Conservation (phyloP, 1,139 yeast species). For the Sugiyamaella japonica region DNA sequence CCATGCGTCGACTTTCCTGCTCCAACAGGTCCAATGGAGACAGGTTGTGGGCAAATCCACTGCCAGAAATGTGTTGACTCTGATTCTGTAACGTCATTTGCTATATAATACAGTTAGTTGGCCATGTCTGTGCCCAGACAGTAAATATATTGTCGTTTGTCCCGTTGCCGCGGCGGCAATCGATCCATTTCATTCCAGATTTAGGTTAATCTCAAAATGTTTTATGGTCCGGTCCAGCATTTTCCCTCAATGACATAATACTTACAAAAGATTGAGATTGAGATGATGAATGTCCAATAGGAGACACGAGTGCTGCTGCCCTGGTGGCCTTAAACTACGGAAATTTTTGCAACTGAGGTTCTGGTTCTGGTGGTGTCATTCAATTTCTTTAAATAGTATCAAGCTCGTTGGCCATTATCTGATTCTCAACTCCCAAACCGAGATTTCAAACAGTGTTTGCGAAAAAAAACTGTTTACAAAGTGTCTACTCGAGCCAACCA, state of each 20-base stretch:
- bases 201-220: neutral
- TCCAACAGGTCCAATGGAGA: slow-evolving; percentile 38
- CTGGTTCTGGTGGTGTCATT: slow-evolving; percentile 3
- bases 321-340: neutral
- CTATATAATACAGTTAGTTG: neutral
- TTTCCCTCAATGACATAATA: slow-evolving; percentile 5
- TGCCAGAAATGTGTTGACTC: slow-evolving; percentile 3
- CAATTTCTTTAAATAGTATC: slow-evolving; percentile 5
- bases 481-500: neutral
- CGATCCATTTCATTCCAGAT: neutral
- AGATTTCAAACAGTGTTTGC: neutral
- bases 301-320: no score
- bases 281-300: neutral
- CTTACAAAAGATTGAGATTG: neutral
- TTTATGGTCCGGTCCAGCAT: neutral
- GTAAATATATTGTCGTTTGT: no score
- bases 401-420: neutral
- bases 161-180: neutral
- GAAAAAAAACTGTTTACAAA: neutral
- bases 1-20: slow-evolving; percentile 35
- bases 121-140: no score
- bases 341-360: neutral
- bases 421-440: neutral
- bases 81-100: slow-evolving; percentile 12
- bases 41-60: slow-evolving; percentile 29